These are phyloP conservation scores for Arthrobotrys pseudoclavata DNA, from an alignment of 2,329 filamentous ascomycete species.

Conservation along the genomic window DNA sequence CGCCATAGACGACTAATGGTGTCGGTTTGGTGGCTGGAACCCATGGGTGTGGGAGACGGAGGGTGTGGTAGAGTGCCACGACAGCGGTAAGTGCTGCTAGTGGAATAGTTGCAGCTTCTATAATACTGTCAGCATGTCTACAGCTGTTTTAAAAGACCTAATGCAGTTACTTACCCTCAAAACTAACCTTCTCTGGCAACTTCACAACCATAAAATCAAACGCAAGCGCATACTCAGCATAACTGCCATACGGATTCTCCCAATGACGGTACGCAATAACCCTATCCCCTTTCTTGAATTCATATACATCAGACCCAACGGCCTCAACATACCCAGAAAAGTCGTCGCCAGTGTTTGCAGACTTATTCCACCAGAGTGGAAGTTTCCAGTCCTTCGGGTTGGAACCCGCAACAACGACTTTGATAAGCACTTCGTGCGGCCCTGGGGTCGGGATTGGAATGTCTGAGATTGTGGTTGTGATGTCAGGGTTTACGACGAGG, in stretches of 20 bases:
- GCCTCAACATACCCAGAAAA: conserved; percentile 62
- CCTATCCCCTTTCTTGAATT: conserved; percentile 67
- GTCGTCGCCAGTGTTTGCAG: conserved; percentile 65
- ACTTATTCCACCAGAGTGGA: conserved; percentile 25
- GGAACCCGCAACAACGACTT: conserved; percentile 64
- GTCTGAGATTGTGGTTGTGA: conserved; percentile 52
- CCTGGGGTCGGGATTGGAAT: conserved; percentile 64
- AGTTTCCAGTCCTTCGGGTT: conserved; percentile 64
- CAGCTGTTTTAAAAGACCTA: background rate
- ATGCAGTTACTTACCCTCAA: conserved; percentile 67
- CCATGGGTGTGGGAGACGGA: conserved; percentile 70
- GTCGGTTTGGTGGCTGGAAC: conserved; percentile 64
- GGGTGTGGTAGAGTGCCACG: conserved; percentile 68
- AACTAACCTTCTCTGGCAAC: conserved; percentile 69
- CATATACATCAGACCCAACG: conserved; percentile 39
- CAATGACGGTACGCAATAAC: conserved; percentile 68
- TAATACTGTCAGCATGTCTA: conserved; percentile 3
- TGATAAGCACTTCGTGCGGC: conserved; percentile 64
- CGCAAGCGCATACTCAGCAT: conserved; percentile 67
- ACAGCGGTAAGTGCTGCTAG: conserved; percentile 68
- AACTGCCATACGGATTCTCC: conserved; percentile 63
- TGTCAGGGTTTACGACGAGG: conserved; percentile 63
- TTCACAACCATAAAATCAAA: conserved; percentile 73
- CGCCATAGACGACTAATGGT: conserved; percentile 68
- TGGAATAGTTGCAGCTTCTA: conserved; percentile 68